Percentiles rank a stretch among this genome's conserved stretches.
These are phyloP conservation scores for Coix lacrymajobi DNA, from an alignment of 176 grass and related monocot species.

Conservation along the genomic window DNA sequence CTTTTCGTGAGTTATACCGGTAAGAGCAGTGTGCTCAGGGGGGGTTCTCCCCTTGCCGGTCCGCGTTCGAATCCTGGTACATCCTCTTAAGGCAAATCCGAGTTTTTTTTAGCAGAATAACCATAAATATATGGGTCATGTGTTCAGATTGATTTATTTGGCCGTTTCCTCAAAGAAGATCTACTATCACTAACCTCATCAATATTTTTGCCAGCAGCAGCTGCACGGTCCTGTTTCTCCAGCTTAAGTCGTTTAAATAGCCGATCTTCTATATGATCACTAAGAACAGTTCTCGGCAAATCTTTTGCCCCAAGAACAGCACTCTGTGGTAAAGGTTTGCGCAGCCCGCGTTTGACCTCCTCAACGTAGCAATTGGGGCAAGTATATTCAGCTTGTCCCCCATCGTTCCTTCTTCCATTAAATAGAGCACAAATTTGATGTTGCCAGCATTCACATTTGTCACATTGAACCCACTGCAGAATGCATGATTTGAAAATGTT, in stretches of 20 bases:
- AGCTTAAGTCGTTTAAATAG: constrained; percentile 74
- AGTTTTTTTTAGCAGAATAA: not conserved
- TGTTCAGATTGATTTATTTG: constrained; percentile 11
- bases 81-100: not conserved
- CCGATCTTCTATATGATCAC: constrained; percentile 91
- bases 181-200: constrained; percentile 67
- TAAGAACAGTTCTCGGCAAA: constrained; percentile 87
- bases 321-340: constrained; percentile 92
- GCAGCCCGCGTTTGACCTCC: constrained; percentile 74
- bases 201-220: constrained; percentile 49
- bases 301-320: constrained; percentile 99
- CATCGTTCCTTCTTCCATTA: constrained; percentile 96
- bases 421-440: constrained; percentile 99
- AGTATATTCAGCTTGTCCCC: constrained; percentile 94
- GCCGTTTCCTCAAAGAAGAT: not conserved
- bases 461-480: constrained; percentile 97
- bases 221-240: constrained; percentile 81
- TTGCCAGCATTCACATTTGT: constrained; percentile 99
- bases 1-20: not conserved
- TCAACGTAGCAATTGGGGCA: constrained; percentile 91
- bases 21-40: not conserved
- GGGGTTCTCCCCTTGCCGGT: not conserved
- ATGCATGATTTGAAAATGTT: constrained; percentile 36
- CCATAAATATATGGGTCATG: not conserved
- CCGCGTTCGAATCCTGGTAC: not conserved